Base-by-base conservation (phyloP, 2,329 filamentous ascomycete genomes). In the Uncinocarpus reesii region DNA sequence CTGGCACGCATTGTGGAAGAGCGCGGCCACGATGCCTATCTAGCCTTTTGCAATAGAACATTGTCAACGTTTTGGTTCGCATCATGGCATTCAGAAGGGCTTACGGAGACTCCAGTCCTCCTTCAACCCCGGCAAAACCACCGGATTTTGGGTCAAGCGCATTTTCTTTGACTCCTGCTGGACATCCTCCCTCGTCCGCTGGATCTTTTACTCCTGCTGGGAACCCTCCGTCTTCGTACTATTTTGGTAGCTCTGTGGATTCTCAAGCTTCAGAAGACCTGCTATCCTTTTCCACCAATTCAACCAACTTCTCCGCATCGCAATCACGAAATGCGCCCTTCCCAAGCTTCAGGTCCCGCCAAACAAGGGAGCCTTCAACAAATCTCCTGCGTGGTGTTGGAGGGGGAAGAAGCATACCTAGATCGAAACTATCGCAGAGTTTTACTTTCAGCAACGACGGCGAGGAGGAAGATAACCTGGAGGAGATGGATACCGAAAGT, bases 121-220 rank as follows among this genome's bases (percentile, higher is more conserved):
- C 65, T 2, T 63, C 65, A 16, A 70, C 67, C 2, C 67, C 67
- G 10, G 64, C 59, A 15, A 68, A 63, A 53, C 60, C 60, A 20
- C 60, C 62, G 38, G 63, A 63, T 45, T 56, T 65, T 4, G 60
- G 62, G 48, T 62, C 62, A 48, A 62, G 67, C 53, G 67, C 35
- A 32, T 47, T 73, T 37, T 79, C 77, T 4, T 78, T 75, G 16
- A 80, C 77, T 13, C 77, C 77, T 45, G 74, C 74, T 40, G 77
- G 75, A 34, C 71, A 68, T 50, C 76, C 77, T 1, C 76, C 75
- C 21, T 74, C 73, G 26, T 69, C 67, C 50, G 64, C 67, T 21
- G 62, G 62, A 52, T 78, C 76, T n/a, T 77, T 77, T 47, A 79
- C 76, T 18, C 77, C 77, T 26, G 68, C 71, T 49, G 76, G 73